Conservation (phyloP, 164 flowering plant species). For the Stephania cephalantha region DNA sequence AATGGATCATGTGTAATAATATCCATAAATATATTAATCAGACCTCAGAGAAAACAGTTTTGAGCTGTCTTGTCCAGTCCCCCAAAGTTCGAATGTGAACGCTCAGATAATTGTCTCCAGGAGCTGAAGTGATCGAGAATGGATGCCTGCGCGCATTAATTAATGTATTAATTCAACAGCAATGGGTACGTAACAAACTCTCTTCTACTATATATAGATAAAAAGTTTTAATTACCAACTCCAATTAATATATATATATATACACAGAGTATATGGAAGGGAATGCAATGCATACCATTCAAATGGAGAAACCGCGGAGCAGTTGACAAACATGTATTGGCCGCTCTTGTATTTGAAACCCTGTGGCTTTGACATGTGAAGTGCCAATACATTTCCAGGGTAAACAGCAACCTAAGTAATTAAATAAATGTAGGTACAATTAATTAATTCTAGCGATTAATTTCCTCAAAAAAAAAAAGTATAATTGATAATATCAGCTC, state of each 20-base stretch:
- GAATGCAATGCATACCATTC: constrained; percentile 31
- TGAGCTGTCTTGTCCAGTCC: constrained; percentile 52
- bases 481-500: too few relatives aligned
- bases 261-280: too few relatives aligned
- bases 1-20: not conserved
- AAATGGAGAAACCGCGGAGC: constrained; percentile 47
- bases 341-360: constrained; percentile 53
- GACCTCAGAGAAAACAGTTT: constrained; percentile 60
- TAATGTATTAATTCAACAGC: not conserved
- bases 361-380: constrained; percentile 47
- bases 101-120: constrained; percentile 31
- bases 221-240: too few relatives aligned
- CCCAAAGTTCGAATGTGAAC: constrained; percentile 36
- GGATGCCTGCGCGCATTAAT: constrained; percentile 28
- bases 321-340: constrained; percentile 52
- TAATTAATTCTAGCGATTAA: too few relatives aligned
- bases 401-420: constrained; percentile 37
- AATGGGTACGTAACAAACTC: not conserved
- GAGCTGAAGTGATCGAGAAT: constrained; percentile 37
- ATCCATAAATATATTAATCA: not conserved
- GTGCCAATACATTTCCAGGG: constrained; percentile 42
- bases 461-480: too few relatives aligned
- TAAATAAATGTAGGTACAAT: too few relatives aligned
- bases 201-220: too few relatives aligned
- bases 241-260: too few relatives aligned